Evolutionary conservation across 768 basidiomycete genomes (phyloP), one percentile per base, ranked within the genome.

Genomic region (Mrakia gelida): DNA sequence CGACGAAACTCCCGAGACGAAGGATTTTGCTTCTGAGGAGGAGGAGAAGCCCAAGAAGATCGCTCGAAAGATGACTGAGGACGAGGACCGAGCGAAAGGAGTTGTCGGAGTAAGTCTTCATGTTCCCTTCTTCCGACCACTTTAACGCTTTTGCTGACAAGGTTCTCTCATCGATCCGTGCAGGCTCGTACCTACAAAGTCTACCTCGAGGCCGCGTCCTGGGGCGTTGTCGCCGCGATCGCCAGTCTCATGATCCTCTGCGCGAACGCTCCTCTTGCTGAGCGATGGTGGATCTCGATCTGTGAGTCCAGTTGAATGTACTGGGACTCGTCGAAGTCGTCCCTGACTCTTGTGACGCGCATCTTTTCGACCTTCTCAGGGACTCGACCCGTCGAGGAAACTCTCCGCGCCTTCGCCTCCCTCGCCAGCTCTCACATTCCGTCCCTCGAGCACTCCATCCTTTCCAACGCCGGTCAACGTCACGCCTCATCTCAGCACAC

Each of bases 41-140:
- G 85, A 18, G 7, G 38, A 23, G 6, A 68, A n/a, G 38, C 56
- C 49, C 10, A 79, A 75, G 52, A 74, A 70, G 16, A 71, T 62
- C 23, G 73, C 75, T 16, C 59, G 73, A 28, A 83, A 82, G 62
- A 84, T 94, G 16, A 84, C 94, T 75, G 90, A 92, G 82, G 93
- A 93, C 68, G 93, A 95, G 82, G 90, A 92, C 75, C 84, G 93
- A 62, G 92, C 92, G 80, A 87, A 87, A 1, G 94, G 94, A 0
- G 89, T 38, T 38, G 38, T 38, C 8, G 38, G 90, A 49, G 93
- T 95, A 41, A 38, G 5, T 7, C 38, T 10, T 38, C 3, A 18
- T 38, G 38, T 38, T 41, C n/a, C n/a, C n/a, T n/a, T n/a, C n/a
- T n/a, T 68, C 7, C 3, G 21, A 32, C 23, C 38, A 68, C 34